phyloP scores from a whole-genome alignment of 176 grass and related monocot species.

The Tillandsia fasciculata region DNA sequence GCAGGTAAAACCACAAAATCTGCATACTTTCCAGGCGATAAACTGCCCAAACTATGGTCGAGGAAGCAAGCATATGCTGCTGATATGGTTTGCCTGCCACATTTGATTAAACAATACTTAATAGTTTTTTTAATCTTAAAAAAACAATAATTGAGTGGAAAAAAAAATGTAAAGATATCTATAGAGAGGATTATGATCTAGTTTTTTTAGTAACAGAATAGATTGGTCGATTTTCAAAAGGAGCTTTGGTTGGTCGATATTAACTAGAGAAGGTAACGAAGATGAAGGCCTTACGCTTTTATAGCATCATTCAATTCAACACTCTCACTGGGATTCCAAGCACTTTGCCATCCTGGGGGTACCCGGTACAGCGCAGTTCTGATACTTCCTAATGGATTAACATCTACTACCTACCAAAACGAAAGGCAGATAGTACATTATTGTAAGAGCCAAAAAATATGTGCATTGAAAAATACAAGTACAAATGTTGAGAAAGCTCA shows the following conservation, averaged over 20 bases:
- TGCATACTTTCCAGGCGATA: slow-evolving; percentile 61
- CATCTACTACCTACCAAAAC: slow-evolving; percentile 59
- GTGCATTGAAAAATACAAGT: background rate
- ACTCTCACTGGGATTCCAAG: slow-evolving; percentile 61
- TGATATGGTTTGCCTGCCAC: slow-evolving; percentile 63
- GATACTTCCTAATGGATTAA: slow-evolving; percentile 66
- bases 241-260: background rate
- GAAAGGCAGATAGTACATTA: too few relatives aligned
- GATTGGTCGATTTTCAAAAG: background rate
- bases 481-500: slow-evolving; percentile 14
- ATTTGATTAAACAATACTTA: background rate
- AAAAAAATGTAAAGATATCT: too few relatives aligned
- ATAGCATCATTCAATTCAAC: slow-evolving; percentile 53
- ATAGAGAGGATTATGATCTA: too few relatives aligned
- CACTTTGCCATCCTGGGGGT: slow-evolving; percentile 50
- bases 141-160: too few relatives aligned
- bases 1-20: slow-evolving; percentile 86
- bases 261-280: background rate
- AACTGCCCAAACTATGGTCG: slow-evolving; percentile 51
- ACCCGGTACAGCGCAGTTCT: slow-evolving; percentile 40
- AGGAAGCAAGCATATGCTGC: slow-evolving; percentile 77
- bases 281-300: slow-evolving; percentile 48
- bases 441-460: background rate
- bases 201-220: too few relatives aligned
- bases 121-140: too few relatives aligned